Percentiles rank a stretch among this genome's conserved stretches.
Evolutionary conservation across 768 basidiomycete species (phyloP).

Genomic region (Clavaria fumosa): DNA sequence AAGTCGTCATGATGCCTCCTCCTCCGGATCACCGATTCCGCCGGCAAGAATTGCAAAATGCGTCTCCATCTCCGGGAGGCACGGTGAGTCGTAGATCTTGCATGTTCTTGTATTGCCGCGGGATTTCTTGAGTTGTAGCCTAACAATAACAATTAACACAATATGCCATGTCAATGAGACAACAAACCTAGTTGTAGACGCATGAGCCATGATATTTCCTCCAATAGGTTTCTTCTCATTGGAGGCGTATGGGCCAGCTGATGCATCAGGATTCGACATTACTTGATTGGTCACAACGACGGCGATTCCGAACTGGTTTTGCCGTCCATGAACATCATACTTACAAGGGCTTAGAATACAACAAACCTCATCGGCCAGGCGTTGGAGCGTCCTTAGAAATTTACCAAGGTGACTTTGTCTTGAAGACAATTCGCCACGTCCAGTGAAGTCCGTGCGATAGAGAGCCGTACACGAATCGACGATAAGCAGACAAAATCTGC

Average conservation of each 20-base stretch:
- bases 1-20: slow-evolving; percentile 37
- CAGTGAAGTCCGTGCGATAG: slow-evolving; percentile 91
- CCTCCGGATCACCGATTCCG: slow-evolving; percentile 92
- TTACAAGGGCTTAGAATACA: slow-evolving; percentile 8
- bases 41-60: slow-evolving; percentile 85
- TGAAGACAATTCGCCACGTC: slow-evolving; percentile 88
- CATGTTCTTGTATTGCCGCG: slow-evolving; percentile 86
- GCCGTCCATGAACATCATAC: slow-evolving; percentile 4
- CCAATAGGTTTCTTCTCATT: slow-evolving; percentile 99
- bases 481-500: slow-evolving; percentile 87
- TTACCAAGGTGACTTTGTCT: slow-evolving; percentile 93
- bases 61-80: slow-evolving; percentile 90
- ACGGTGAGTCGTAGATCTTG: slow-evolving; percentile 97
- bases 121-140: slow-evolving; percentile 83
- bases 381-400: slow-evolving; percentile 83
- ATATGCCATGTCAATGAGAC: slow-evolving; percentile 1
- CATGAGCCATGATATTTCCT: slow-evolving; percentile 98
- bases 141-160: slow-evolving; percentile 24
- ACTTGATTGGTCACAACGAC: slow-evolving; percentile 98
- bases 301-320: slow-evolving; percentile 96
- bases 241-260: slow-evolving; percentile 71
- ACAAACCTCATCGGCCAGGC: slow-evolving; percentile 88
- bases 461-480: slow-evolving; percentile 94
- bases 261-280: slow-evolving; percentile 96
- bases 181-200: slow-evolving; percentile 82